Conservation (phyloP, 2,329 filamentous ascomycete species). For the Metarhizium robertsii region DNA sequence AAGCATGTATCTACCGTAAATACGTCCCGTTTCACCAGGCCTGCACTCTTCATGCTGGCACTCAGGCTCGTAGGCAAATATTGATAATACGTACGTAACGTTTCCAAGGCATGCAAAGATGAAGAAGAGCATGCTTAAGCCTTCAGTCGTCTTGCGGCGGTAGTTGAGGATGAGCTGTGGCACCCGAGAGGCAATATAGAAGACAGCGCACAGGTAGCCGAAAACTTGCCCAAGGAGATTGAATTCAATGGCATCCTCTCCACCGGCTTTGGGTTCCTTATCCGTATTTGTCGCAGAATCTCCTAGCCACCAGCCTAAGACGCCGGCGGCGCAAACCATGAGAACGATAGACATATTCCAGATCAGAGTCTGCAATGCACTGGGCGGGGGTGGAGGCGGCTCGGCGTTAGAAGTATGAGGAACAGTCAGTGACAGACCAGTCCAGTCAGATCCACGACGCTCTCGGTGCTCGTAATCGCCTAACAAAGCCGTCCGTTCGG, state of each 20-base stretch:
- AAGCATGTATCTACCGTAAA: conserved; percentile 76
- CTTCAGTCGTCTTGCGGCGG: conserved; percentile 84
- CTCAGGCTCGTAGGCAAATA: conserved; percentile 77
- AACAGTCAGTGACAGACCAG: conserved; percentile 68
- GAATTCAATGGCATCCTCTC: conserved; percentile 50
- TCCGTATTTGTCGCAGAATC: conserved; percentile 27
- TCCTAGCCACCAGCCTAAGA: conserved; percentile 75
- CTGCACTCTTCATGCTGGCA: conserved; percentile 50
- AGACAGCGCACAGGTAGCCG: conserved; percentile 79
- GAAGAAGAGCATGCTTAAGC: conserved; percentile 90
- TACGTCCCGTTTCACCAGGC: conserved; percentile 51
- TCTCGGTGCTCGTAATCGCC: conserved; percentile 32
- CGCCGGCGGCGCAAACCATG: conserved; percentile 74
- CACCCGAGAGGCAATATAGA: conserved; percentile 83
- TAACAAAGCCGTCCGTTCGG: conserved; percentile 45
- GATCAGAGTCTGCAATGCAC: conserved; percentile 45
- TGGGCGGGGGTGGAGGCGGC: conserved; percentile 36
- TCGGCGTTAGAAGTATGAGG: conserved; percentile 54
- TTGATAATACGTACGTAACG: conserved; percentile 83
- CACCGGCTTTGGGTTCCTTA: conserved; percentile 27
- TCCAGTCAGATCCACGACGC: conserved; percentile 46
- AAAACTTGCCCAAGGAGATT: conserved; percentile 79
- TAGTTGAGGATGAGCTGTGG: conserved; percentile 91
- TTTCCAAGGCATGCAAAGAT: conserved; percentile 95
- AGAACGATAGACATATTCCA: conserved; percentile 71